Evolutionary conservation across 129 eudicot species (phyloP).

Genomic region (Flaveria trinervia): DNA sequence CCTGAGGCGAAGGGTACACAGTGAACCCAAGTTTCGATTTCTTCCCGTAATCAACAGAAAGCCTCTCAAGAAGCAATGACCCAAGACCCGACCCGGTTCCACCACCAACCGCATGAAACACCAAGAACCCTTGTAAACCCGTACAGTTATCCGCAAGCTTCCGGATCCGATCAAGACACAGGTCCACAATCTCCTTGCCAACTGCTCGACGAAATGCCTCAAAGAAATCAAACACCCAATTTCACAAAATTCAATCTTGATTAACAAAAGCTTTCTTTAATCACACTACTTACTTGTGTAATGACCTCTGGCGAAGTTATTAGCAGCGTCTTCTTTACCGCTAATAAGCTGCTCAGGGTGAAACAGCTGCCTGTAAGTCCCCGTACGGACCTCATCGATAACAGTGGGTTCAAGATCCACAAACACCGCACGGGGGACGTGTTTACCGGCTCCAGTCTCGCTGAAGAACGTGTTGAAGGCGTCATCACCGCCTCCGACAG

Average conservation of each 20-base stretch:
- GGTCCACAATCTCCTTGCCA: slow-evolving; percentile 81
- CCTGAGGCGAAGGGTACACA: slow-evolving; percentile 78
- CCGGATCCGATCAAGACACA: slow-evolving; percentile 70
- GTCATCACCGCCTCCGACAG: slow-evolving; percentile 39
- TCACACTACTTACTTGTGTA: slow-evolving; percentile 32
- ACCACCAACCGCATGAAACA: slow-evolving; percentile 76
- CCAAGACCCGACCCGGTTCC: slow-evolving; percentile 85
- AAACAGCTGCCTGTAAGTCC: slow-evolving; percentile 34
- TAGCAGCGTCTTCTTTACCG: slow-evolving; percentile 47
- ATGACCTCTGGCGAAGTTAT: slow-evolving; percentile 38
- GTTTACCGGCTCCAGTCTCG: slow-evolving; percentile 35
- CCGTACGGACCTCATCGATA: slow-evolving; percentile 33
- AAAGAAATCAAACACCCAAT: background rate
- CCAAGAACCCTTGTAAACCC: slow-evolving; percentile 71
- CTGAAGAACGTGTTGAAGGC: slow-evolving; percentile 41
- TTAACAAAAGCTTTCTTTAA: background rate
- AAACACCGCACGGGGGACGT: slow-evolving; percentile 39
- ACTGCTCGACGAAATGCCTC: slow-evolving; percentile 41
- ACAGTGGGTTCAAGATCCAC: slow-evolving; percentile 38
- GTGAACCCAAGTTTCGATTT: slow-evolving; percentile 74
- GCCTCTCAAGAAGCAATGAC: slow-evolving; percentile 63
- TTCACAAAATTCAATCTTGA: background rate
- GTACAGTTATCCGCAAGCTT: slow-evolving; percentile 82
- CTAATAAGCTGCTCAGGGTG: slow-evolving; percentile 62
- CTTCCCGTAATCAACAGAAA: slow-evolving; percentile 72